Base-by-base conservation (phyloP, 148 eudicot species). In the Cornus florida region DNA sequence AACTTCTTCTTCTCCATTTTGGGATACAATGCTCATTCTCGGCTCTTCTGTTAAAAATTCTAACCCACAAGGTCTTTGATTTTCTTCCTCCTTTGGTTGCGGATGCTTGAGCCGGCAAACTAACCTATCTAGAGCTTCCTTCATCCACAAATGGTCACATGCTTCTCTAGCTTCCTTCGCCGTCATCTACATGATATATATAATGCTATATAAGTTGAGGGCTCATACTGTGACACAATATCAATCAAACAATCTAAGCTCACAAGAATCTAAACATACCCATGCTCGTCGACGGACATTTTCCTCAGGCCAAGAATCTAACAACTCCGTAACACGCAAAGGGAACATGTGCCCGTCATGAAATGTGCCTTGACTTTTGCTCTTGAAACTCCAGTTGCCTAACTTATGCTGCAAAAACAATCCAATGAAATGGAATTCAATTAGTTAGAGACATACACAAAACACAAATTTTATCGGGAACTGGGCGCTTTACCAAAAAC, bases 341-440 rank as follows among this genome's bases (percentile, higher is more conserved):
- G 91, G 81, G 46, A 88, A 86, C 89, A 90, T 88, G 76, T 82
- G 74, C 2, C 91, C 93, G 53, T 88, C 89, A 23, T 86, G 91
- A 53, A 65, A 81, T 76, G 74, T 80, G 7, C 79, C 89, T 74
- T 85, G 91, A 66, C 91, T 90, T 82, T 85, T 90, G 86, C 93
- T 90, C 82, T 86, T 86, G 79, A 84, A 90, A 66, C 67, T 81
- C 93, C 93, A 90, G 32, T 43, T 74, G 14, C 93, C 93, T 75
- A 90, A 80, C 72, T 72, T 72, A 32, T 20, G 39, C 89, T 87
- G 87, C 77, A 80, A 78, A 33, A 32, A 67, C 31, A 10, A 19
- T 57, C 11, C 66, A 62, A 62, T 62, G 66, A 1, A 62, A 62
- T n/a, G 24, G 24, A 62, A 17, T 62, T 62, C 66, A 62, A 57